phyloP scores from a whole-genome alignment of 805 yeast genomes.

The Candida bentonensis region DNA sequence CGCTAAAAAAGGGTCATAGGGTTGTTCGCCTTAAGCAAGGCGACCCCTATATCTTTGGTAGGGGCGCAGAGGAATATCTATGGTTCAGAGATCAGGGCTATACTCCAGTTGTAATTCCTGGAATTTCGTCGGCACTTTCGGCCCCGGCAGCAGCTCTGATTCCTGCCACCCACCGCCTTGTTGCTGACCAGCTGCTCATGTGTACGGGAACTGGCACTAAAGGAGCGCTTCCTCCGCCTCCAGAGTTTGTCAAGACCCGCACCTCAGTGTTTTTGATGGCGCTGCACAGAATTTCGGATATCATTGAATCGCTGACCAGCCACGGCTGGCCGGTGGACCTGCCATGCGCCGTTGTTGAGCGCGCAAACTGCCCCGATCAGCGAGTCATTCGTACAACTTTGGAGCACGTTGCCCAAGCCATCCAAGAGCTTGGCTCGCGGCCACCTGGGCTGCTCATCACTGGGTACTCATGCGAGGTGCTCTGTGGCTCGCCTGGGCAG shows the following conservation, averaged over 20 bases:
- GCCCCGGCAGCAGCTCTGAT: slow-evolving; percentile 73
- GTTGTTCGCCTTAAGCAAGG: slow-evolving; percentile 92
- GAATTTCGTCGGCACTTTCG: slow-evolving; percentile 78
- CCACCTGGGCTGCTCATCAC: slow-evolving; percentile 86
- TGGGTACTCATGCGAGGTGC: slow-evolving; percentile 61
- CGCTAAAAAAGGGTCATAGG: slow-evolving; percentile 47
- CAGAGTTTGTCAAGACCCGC: slow-evolving; percentile 55
- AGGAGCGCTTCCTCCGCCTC: slow-evolving; percentile 67
- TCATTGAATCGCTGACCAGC: slow-evolving; percentile 27
- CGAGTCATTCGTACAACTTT: slow-evolving; percentile 65
- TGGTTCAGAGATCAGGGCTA: slow-evolving; percentile 58
- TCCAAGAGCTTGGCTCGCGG: slow-evolving; percentile 65
- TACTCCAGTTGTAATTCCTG: slow-evolving; percentile 66
- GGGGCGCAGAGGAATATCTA: slow-evolving; percentile 85
- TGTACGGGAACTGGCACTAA: slow-evolving; percentile 92
- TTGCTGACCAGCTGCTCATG: slow-evolving; percentile 81
- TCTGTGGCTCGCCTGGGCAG: slow-evolving; percentile 17
- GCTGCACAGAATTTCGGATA: slow-evolving; percentile 46
- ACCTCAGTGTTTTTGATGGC: slow-evolving; percentile 88
- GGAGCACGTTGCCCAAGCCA: slow-evolving; percentile 52
- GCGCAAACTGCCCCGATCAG: slow-evolving; percentile 91
- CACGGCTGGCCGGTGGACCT: slow-evolving; percentile 56
- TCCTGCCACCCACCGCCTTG: slow-evolving; percentile 85
- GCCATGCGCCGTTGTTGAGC: slow-evolving; percentile 77
- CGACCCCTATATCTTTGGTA: slow-evolving; percentile 90